A percentile compares a stretch with the other conserved stretches of the same genome.
These are phyloP conservation scores for Ilex aquifolium DNA, from an alignment of 257 asterid species.

Conservation along the genomic window DNA sequence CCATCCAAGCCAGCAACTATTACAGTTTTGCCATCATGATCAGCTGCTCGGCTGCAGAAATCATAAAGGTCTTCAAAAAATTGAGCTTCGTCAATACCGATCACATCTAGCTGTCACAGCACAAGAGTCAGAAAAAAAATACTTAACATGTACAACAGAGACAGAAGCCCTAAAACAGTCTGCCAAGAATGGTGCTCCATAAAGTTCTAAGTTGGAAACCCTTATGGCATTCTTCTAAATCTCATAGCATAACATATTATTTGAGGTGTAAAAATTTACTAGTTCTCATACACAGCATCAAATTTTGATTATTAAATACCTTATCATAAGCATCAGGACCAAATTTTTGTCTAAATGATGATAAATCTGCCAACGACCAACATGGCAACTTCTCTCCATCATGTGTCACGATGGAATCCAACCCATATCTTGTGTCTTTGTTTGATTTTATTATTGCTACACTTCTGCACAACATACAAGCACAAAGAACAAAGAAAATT, in stretches of 20 bases:
- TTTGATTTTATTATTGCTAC: conserved; percentile 71
- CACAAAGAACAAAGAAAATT: conserved; percentile 5
- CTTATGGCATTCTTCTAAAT: too few relatives aligned
- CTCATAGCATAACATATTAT: too few relatives aligned
- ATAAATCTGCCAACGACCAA: conserved; percentile 65
- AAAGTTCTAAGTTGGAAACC: too few relatives aligned
- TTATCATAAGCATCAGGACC: conserved; percentile 70
- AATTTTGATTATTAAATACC: conserved; percentile 26
- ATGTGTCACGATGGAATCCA: conserved; percentile 79
- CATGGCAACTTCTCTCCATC: conserved; percentile 85
- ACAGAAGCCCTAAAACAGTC: too few relatives aligned
- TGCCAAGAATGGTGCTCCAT: too few relatives aligned
- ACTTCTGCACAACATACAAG: conserved; percentile 42
- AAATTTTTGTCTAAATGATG: conserved; percentile 51
- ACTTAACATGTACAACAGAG: conserved; percentile 9
- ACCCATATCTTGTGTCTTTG: conserved; percentile 74
- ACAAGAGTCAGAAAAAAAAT: conserved; percentile 2
- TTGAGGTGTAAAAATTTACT: too few relatives aligned
- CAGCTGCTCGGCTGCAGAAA: conserved; percentile 88
- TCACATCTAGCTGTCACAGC: conserved; percentile 55
- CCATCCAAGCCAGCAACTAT: conserved; percentile 95
- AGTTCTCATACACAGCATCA: too few relatives aligned
- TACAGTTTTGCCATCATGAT: conserved; percentile 77
- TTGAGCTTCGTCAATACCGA: conserved; percentile 95
- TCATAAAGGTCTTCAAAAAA: conserved; percentile 84